phyloP scores from a whole-genome alignment of 106 monocot species.

The Narthecium ossifragum region DNA sequence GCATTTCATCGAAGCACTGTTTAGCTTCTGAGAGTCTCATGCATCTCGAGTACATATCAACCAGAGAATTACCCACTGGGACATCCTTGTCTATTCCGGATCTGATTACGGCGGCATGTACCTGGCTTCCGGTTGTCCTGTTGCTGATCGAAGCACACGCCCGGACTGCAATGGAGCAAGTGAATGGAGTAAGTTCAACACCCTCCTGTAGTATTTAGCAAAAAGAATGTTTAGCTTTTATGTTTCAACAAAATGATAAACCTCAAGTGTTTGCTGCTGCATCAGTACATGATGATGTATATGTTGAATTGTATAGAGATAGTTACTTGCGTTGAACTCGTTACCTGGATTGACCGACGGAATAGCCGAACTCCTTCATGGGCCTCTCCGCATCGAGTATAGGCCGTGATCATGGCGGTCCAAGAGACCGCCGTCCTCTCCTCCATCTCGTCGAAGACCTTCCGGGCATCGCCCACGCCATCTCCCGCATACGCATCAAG shows the following conservation, averaged over 20 bases:
- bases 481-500: conserved; percentile 33
- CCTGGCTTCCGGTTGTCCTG: conserved; percentile 33
- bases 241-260: too few relatives aligned
- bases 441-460: conserved; percentile 38
- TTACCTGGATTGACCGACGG: too few relatives aligned
- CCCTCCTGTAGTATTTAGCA: conserved; percentile 42
- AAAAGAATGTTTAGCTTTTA: background rate
- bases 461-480: conserved; percentile 19
- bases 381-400: conserved; percentile 29
- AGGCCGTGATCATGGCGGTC: conserved; percentile 60
- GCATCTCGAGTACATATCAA: conserved; percentile 67
- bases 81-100: conserved; percentile 18
- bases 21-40: conserved; percentile 31
- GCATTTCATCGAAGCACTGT: conserved; percentile 41
- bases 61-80: conserved; percentile 46
- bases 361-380: conserved; percentile 23
- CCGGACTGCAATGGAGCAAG: conserved; percentile 46
- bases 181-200: conserved; percentile 34
- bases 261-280: conserved; percentile 32
- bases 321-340: too few relatives aligned
- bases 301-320: too few relatives aligned
- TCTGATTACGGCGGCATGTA: conserved; percentile 41
- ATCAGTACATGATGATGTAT: too few relatives aligned
- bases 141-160: conserved; percentile 32
- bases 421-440: conserved; percentile 35